Conservation (phyloP, 768 basidiomycete genomes). For the Suillus subaureus region DNA sequence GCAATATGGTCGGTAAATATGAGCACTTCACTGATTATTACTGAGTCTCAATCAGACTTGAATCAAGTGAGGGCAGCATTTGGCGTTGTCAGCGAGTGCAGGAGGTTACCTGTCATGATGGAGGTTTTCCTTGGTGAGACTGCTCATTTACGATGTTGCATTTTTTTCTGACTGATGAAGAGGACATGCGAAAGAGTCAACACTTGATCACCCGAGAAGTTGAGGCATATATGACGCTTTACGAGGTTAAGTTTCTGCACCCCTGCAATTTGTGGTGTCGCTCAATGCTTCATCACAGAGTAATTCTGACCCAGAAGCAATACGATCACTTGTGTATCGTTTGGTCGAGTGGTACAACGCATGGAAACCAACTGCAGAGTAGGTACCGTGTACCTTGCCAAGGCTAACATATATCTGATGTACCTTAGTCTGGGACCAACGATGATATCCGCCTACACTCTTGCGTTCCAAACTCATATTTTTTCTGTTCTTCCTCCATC, state of each 20-base stretch:
- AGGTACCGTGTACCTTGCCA: conserved; percentile 26
- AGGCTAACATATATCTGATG: conserved; percentile 15
- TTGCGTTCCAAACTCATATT: conserved; percentile 73
- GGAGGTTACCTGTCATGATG: too few relatives aligned
- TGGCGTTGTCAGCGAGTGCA: too few relatives aligned
- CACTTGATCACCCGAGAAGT: conserved; percentile 66
- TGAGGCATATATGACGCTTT: conserved; percentile 54
- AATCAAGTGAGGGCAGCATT: too few relatives aligned
- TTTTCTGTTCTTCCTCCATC: conserved; percentile 71
- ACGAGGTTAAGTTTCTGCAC: conserved; percentile 47
- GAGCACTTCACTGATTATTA: conserved; percentile 12
- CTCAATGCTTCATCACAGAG: conserved; percentile 35
- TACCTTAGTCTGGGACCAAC: conserved; percentile 57
- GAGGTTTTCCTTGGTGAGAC: conserved; percentile 48
- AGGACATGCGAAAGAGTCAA: conserved; percentile 62
- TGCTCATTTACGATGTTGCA: not conserved
- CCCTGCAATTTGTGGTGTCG: conserved; percentile 6
- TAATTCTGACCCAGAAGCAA: conserved; percentile 46
- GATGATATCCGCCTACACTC: conserved; percentile 60
- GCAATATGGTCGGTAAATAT: conserved; percentile 28
- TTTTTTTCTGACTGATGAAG: conserved; percentile 36
- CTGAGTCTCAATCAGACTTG: conserved; percentile 18
- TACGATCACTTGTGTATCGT: conserved; percentile 58
- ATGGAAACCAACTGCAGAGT: conserved; percentile 76
- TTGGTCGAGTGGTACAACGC: conserved; percentile 72